Conservation (phyloP, 345 rosid species). For the Acer yangbiense region DNA sequence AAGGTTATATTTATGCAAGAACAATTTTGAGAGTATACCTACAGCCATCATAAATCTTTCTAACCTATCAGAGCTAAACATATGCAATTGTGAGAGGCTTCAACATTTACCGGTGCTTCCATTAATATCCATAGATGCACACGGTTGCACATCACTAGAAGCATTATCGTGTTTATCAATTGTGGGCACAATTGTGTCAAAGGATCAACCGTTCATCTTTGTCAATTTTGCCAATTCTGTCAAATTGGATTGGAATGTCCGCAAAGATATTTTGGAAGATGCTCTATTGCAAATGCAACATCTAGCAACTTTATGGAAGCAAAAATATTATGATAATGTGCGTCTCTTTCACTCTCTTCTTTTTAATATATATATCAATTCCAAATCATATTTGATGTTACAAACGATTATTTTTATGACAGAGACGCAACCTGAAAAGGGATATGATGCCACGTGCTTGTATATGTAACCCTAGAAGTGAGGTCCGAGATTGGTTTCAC, state of each 20-base stretch:
- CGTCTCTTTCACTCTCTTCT: background rate
- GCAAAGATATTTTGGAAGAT: background rate
- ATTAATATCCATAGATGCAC: background rate
- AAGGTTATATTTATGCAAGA: background rate
- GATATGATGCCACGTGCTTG: too few relatives aligned
- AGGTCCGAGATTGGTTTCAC: conserved; percentile 16
- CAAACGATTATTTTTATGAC: background rate
- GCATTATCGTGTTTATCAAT: background rate
- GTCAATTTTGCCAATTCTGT: background rate
- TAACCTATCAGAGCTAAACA: background rate
- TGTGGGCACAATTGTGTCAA: too few relatives aligned
- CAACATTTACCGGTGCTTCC: conserved; percentile 1
- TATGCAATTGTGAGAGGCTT: background rate
- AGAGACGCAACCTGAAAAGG: background rate
- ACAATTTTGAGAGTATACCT: background rate
- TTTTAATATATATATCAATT: background rate
- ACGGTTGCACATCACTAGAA: background rate
- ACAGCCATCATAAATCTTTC: background rate
- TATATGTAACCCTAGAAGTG: conserved; percentile 6
- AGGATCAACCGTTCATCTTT: background rate
- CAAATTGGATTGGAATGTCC: background rate
- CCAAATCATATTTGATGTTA: too few relatives aligned
- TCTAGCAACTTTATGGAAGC: background rate
- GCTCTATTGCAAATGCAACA: background rate
- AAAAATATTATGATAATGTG: background rate